Evolutionary conservation across 345 rosid genomes (phyloP).

Genomic region (Pugionium cornutum): DNA sequence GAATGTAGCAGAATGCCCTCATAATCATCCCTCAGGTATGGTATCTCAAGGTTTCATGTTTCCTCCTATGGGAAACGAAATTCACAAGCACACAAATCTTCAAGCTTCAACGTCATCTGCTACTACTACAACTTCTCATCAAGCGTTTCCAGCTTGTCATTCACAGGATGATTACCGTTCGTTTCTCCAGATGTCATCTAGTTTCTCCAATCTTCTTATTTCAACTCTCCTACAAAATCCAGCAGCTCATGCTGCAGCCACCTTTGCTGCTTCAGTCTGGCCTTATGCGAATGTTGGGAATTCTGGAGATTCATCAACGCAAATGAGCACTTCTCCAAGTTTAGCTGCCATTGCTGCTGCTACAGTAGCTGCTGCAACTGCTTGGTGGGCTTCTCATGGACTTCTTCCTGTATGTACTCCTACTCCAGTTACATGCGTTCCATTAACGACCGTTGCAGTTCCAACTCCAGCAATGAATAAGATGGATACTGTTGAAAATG

Average conservation of each 20-base stretch:
- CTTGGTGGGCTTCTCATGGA: conserved; percentile 99
- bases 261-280: conserved; percentile 80
- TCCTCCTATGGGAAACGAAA: conserved; percentile 49
- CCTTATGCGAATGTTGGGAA: conserved; percentile 60
- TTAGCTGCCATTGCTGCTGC: conserved; percentile 81
- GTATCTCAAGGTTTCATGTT: conserved; percentile 50
- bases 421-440: conserved; percentile 63
- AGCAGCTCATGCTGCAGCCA: conserved; percentile 89
- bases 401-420: conserved; percentile 83
- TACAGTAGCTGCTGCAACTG: conserved; percentile 94
- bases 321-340: conserved; percentile 56
- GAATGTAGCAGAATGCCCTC: conserved; percentile 48
- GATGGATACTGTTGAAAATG: conserved; percentile 40
- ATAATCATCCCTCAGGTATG: conserved; percentile 46
- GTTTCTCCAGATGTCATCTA: conserved; percentile 68
- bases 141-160: conserved; percentile 53
- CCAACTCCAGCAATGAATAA: conserved; percentile 43
- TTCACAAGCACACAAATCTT: conserved; percentile 46
- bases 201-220: conserved; percentile 69
- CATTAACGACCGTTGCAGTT: conserved; percentile 48
- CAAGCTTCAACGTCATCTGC: conserved; percentile 50
- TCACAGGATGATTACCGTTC: conserved; percentile 68
- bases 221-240: conserved; percentile 86
- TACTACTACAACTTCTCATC: conserved; percentile 49
- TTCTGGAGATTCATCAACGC: conserved; percentile 55